phyloP scores from a whole-genome alignment of 129 eudicot species.

The Helichrysum umbraculigerum region DNA sequence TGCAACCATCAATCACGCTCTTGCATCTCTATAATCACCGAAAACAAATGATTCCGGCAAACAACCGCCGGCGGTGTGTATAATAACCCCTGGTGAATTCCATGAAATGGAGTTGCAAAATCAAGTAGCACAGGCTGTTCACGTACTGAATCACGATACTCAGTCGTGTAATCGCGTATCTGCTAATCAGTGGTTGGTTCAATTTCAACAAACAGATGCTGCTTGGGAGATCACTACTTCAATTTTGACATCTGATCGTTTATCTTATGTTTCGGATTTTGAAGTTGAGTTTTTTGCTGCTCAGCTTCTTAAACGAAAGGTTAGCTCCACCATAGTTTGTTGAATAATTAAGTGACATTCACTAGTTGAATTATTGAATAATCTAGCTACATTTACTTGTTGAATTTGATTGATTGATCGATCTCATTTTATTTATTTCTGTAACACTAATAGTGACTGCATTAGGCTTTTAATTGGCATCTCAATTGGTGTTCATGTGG shows the following conservation, averaged over 20 bases:
- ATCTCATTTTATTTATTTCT: not conserved
- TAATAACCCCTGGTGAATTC: not conserved
- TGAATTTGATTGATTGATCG: not conserved
- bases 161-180: constrained; percentile 95
- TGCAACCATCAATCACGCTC: not conserved
- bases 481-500: not conserved
- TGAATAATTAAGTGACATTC: not conserved
- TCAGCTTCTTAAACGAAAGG: constrained; percentile 95
- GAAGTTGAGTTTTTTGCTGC: constrained; percentile 95
- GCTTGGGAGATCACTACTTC: constrained; percentile 95
- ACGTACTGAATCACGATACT: constrained; percentile 78
- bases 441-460: not conserved
- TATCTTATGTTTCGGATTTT: constrained; percentile 39
- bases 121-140: constrained; percentile 84
- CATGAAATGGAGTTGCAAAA: constrained; percentile 60
- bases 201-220: constrained; percentile 81
- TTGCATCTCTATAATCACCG: not conserved
- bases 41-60: not conserved
- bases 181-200: constrained; percentile 96
- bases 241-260: constrained; percentile 58
- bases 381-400: not conserved
- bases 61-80: constrained; percentile 9
- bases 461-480: not conserved
- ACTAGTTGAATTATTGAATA: too few relatives aligned
- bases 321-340: constrained; percentile 7